Conservation (phyloP, 148 eudicot genomes). For the Silene conica region DNA sequence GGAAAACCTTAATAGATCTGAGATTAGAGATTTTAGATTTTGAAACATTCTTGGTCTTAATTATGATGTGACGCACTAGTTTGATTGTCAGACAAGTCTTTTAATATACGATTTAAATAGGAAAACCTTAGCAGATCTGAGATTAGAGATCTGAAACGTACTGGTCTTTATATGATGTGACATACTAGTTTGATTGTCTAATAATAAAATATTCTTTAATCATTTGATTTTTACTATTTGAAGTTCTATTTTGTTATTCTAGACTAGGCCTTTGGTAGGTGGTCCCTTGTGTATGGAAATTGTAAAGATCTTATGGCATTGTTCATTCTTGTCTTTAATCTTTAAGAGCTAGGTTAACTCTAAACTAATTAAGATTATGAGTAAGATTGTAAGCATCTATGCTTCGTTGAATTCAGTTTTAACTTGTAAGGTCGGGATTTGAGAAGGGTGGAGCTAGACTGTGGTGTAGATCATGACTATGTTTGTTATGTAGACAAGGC, state of each 20-base stretch:
- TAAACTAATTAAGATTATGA: neutral
- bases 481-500: neutral
- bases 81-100: neutral
- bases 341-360: neutral
- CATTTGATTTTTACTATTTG: neutral
- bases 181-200: conserved; percentile 1
- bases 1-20: neutral
- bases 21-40: neutral
- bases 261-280: neutral
- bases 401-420: neutral
- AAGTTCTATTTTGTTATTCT: neutral
- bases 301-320: neutral
- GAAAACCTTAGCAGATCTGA: neutral
- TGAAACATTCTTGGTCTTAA: neutral
- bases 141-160: neutral
- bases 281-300: neutral
- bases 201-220: neutral
- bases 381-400: neutral
- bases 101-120: neutral
- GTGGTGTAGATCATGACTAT: neutral
- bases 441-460: neutral
- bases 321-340: neutral
- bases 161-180: neutral
- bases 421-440: neutral
- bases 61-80: conserved; percentile 6